Base-by-base conservation (phyloP, 2,329 filamentous ascomycete genomes). In the Cucurbitaria berberidis region DNA sequence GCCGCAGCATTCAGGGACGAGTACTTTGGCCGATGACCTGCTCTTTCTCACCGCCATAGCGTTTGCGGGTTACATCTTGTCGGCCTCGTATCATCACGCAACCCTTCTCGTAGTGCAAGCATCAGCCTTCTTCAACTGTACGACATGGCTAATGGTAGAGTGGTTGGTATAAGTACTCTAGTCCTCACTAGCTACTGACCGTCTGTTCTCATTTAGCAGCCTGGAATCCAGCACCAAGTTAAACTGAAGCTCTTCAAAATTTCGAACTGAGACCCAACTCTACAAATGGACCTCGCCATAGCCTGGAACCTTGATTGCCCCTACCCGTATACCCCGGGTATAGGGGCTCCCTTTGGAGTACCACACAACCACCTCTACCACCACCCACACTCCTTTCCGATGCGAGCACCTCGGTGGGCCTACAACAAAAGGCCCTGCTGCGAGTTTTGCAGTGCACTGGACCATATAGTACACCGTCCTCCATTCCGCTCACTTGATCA, bases 41-140 rank as follows among this genome's bases (percentile, higher is more conserved):
- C 9, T 18, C 26, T 34, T 47, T 26, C 48, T 51, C 47, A 55
- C 54, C 41, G 54, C 54, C 36, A 54, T 45, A 26, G 16, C 44
- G 57, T 57, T 60, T 60, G 57, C 54, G 30, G 54, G 40, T 43
- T 45, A 55, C 47, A 18, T 27, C 22, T 18, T 24, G 26, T n/a
- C n/a, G 10, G 16, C 8, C 26, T 30, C 7, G 30, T 40, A 41
- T 39, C 27, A 32, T 22, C 26, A 11, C 18, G 18, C 27, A 29
- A 8, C 18, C 35, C 10, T 19, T 30, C 22, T 39, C 4, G 44
- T 57, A 13, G 54, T 43, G 43, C 39, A 54, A 51, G 39, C 38
- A 47, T 34, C n/a, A 48, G 46, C 24, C 32, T 36, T 51, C 19
- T 22, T 34, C 38, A 30, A 19, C 19, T 11, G 24, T 43, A 30